Evolutionary conservation across 306 rosid species (phyloP), one percentile per base, ranked within the genome.

Genomic region (Dalbergia cultrata): DNA sequence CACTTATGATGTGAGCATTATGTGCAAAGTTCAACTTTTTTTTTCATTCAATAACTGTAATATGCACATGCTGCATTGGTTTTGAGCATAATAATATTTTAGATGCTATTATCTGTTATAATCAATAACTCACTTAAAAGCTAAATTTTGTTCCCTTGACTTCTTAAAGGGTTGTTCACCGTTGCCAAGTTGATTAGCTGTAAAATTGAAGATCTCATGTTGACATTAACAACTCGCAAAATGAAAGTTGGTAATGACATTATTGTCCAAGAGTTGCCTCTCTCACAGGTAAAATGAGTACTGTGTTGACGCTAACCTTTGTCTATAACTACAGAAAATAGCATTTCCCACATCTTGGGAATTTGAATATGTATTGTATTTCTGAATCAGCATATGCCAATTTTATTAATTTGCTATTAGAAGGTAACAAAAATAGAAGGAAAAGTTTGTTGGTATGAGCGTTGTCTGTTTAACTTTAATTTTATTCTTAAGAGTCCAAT

Each of bases 241-340:
- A 96, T 96, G 99, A 90, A 86, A 85, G 97, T 93, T 84, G 94
- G 97, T 47, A 92, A 85, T 75, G 99, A 96, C 67, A 93, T 14
- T 87, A 96, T 96, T 70, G 90, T 96, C 81, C 98, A 96, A 85
- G 92, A 90, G 93, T 85, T 96, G 79, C 93, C 91, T 1, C 77
- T 83, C 44, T 85, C 99, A 45, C 99, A 96, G 90, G 99, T 91
- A 87, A 90, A 87, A 70, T 83, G 64, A 78, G 62, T 79, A n/a
- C 54, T 33, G 18, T 76, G 59, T 78, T 13, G 75, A 67, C 18
- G 60, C 56, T 52, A 66, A 62, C 62, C 52, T 82, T 77, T 82
- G 39, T 80, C 19, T 63, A 45, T 21, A 21, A 67, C 43, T 71
- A 18, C 76, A 12, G 69, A 21, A 74, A 70, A 47, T 54, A 50